These are phyloP conservation scores for Juncus effusus DNA, from an alignment of 176 grass and related monocot species.

Conservation along the genomic window DNA sequence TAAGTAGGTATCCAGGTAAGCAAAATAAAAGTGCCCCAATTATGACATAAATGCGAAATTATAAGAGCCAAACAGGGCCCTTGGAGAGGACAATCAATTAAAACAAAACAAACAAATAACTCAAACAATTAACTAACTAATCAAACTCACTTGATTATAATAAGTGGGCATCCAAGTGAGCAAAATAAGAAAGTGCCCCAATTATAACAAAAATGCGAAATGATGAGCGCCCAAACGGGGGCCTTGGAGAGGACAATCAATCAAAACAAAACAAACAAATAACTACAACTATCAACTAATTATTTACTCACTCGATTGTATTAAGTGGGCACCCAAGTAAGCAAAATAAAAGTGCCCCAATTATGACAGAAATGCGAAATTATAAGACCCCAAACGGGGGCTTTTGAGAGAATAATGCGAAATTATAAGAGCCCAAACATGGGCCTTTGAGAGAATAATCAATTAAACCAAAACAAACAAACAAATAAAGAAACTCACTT, in stretches of 20 bases:
- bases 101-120: conserved; percentile 74
- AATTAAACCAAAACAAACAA: no score
- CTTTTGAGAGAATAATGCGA: conserved; percentile 31
- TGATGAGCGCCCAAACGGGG: conserved; percentile 92
- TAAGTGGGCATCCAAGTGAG: conserved; percentile 99
- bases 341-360: conserved; percentile 97
- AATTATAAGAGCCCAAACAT: conserved; percentile 73
- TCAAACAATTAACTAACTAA: conserved; percentile 2
- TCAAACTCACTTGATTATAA: conserved; percentile 74
- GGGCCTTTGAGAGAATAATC: conserved; percentile 66
- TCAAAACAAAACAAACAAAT: conserved; percentile 41
- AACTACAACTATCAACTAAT: not conserved
- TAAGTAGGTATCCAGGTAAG: conserved; percentile 99
- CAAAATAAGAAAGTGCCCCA: conserved; percentile 95
- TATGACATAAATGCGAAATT: conserved; percentile 96
- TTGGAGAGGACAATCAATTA: conserved; percentile 80
- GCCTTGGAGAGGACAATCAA: conserved; percentile 82
- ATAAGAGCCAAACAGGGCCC: conserved; percentile 89
- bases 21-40: conserved; percentile 97
- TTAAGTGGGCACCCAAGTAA: conserved; percentile 99
- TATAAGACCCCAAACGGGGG: conserved; percentile 93
- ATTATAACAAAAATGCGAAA: conserved; percentile 98
- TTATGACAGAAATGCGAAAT: conserved; percentile 98
- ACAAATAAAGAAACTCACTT: conserved; percentile 35
- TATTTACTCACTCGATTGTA: conserved; percentile 68